Conservation (phyloP, 306 rosid genomes). For the Cicer judaicum region DNA sequence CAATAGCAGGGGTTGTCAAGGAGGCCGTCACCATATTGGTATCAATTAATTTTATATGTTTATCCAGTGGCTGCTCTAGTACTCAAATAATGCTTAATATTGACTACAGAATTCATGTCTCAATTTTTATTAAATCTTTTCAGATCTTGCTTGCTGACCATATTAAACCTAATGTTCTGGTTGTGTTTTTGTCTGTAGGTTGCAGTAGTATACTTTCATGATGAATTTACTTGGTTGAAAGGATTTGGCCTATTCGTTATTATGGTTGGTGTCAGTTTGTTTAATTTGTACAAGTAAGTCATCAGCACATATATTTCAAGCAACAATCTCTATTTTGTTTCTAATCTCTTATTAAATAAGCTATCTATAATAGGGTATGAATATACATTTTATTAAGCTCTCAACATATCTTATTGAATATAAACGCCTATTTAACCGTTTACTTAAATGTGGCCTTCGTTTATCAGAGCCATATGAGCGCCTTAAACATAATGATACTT, state of each 20-base stretch:
- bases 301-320: slow-evolving; percentile 26
- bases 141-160: neutral
- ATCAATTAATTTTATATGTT: slow-evolving; percentile 41
- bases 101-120: neutral
- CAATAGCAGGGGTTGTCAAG: slow-evolving; percentile 98
- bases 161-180: slow-evolving; percentile 40
- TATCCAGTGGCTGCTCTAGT: slow-evolving; percentile 6
- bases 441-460: neutral
- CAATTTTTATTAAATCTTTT: slow-evolving; percentile 23
- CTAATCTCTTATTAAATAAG: neutral
- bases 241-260: slow-evolving; percentile 82
- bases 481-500: slow-evolving; percentile 7
- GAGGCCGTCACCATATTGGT: slow-evolving; percentile 98
- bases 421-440: neutral
- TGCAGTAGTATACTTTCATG: slow-evolving; percentile 93
- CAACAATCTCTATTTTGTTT: neutral
- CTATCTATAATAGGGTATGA: neutral
- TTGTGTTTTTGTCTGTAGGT: slow-evolving; percentile 59
- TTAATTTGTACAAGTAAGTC: slow-evolving; percentile 98
- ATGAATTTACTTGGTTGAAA: slow-evolving; percentile 84
- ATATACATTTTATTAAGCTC: neutral
- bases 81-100: slow-evolving; percentile 1
- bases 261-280: slow-evolving; percentile 89
- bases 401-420: neutral
- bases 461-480: slow-evolving; percentile 14